Conservation (phyloP, 306 rosid species). For the Casuarina equisetifolia region DNA sequence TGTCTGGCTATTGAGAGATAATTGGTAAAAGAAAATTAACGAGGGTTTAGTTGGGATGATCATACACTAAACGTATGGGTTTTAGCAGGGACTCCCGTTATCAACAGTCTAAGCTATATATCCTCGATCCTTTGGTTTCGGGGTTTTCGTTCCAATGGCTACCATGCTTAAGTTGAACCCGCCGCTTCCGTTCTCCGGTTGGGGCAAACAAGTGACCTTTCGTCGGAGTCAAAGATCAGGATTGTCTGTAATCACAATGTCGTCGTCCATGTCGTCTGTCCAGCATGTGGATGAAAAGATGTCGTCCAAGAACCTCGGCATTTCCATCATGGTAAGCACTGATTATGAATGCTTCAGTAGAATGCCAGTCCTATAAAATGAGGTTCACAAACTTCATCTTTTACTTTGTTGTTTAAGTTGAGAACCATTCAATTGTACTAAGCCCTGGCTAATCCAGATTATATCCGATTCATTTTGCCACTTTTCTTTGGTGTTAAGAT, state of each 20-base stretch:
- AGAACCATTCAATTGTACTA: no score
- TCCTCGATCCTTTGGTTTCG: no score
- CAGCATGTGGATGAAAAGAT: background rate
- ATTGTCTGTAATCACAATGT: background rate
- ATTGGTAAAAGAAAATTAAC: no score
- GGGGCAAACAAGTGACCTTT: background rate
- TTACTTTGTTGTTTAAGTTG: background rate
- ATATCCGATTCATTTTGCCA: background rate
- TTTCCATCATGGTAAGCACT: background rate
- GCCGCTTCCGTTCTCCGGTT: background rate
- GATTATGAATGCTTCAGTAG: background rate
- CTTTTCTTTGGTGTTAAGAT: background rate
- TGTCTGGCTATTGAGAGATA: no score
- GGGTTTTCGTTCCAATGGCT: no score
- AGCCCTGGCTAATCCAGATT: no score
- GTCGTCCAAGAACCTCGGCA: background rate
- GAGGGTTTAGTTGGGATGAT: no score
- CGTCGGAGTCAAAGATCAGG: background rate
- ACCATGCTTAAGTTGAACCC: background rate
- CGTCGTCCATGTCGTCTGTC: background rate
- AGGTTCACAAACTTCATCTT: no score
- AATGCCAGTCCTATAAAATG: no score
- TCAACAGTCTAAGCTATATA: no score
- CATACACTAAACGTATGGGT: no score
- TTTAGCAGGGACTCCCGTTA: no score